Percentiles rank a stretch among this genome's conserved stretches.
These are phyloP conservation scores for Chaetomium sp. DNA, from an alignment of 2,329 filamentous ascomycete species.

Conservation along the genomic window DNA sequence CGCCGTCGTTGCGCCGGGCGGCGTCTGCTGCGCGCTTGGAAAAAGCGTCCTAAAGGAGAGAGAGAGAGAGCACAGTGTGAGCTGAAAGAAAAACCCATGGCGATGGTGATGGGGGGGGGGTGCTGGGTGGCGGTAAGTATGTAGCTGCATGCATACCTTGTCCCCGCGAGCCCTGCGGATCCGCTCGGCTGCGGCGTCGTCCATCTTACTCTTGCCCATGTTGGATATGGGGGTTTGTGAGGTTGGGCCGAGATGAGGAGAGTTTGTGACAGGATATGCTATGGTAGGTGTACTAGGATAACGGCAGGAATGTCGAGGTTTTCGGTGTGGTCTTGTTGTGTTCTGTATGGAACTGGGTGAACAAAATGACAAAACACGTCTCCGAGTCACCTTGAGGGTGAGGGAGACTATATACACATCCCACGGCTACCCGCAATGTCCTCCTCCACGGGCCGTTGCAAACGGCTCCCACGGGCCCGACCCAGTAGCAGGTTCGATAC, in stretches of 20 bases:
- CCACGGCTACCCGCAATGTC: not conserved
- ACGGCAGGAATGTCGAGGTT: not conserved
- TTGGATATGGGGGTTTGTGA: conserved; percentile 15
- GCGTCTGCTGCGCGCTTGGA: conserved; percentile 42
- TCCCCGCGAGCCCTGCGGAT: conserved; percentile 47
- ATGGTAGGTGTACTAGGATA: not conserved
- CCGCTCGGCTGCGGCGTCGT: conserved; percentile 46
- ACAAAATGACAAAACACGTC: not conserved
- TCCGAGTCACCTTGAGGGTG: not conserved
- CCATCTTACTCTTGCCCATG: conserved; percentile 47
- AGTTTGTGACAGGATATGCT: not conserved
- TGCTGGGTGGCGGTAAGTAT: not conserved
- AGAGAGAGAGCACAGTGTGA: not conserved
- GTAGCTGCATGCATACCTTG: conserved; percentile 37
- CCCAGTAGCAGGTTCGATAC: not conserved
- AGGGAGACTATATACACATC: conserved; percentile 4
- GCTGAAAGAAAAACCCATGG: too few relatives aligned
- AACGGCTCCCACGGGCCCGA: conserved; percentile 1
- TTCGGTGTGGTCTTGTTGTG: not conserved
- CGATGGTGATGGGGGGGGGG: not conserved
- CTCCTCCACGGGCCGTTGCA: not conserved
- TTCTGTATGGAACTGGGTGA: not conserved
- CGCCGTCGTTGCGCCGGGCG: conserved; percentile 38
- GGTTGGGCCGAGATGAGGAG: not conserved
- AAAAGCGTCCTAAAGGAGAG: conserved; percentile 43